These are phyloP conservation scores for Camptophora hylomeconis DNA, from an alignment of 2,329 filamentous ascomycete species.

Conservation along the genomic window DNA sequence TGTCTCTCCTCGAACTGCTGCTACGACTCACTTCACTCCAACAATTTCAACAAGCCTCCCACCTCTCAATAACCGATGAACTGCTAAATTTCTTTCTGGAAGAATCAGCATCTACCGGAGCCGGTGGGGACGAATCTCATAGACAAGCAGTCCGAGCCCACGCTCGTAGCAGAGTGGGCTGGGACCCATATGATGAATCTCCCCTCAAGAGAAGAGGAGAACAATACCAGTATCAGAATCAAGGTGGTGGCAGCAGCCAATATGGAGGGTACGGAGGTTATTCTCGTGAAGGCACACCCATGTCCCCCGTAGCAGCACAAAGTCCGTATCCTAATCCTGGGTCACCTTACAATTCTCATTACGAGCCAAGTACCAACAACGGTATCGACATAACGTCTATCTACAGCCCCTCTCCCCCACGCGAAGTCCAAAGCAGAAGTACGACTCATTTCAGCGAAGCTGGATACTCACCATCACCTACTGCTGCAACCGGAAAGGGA, in stretches of 20 bases:
- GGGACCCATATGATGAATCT: slow-evolving; percentile 60
- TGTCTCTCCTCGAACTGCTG: slow-evolving; percentile 79
- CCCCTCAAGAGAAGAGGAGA: slow-evolving; percentile 54
- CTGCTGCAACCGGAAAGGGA: neutral
- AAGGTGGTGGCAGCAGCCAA: slow-evolving; percentile 18
- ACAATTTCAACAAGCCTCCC: slow-evolving; percentile 80
- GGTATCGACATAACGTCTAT: neutral
- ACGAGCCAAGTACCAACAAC: neutral
- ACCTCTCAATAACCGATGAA: slow-evolving; percentile 81
- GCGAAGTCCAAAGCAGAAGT: slow-evolving; percentile 3
- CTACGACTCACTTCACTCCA: slow-evolving; percentile 76
- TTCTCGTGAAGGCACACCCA: slow-evolving; percentile 1
- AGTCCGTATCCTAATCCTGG: neutral
- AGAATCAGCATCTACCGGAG: slow-evolving; percentile 53
- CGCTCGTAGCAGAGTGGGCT: slow-evolving; percentile 50
- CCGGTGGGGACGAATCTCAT: slow-evolving; percentile 47
- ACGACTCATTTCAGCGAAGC: neutral
- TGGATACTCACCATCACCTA: neutral
- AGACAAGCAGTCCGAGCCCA: slow-evolving; percentile 47
- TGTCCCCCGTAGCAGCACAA: neutral
- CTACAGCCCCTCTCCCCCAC: neutral
- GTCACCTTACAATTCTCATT: neutral
- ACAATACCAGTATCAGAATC: slow-evolving; percentile 44
- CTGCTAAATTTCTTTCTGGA: slow-evolving; percentile 77
- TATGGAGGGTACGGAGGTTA: slow-evolving; percentile 9